Evolutionary conservation across 2,329 filamentous ascomycete species (phyloP), one percentile per base, ranked within the genome.

Genomic region (Paraphaeosphaeria minitans): DNA sequence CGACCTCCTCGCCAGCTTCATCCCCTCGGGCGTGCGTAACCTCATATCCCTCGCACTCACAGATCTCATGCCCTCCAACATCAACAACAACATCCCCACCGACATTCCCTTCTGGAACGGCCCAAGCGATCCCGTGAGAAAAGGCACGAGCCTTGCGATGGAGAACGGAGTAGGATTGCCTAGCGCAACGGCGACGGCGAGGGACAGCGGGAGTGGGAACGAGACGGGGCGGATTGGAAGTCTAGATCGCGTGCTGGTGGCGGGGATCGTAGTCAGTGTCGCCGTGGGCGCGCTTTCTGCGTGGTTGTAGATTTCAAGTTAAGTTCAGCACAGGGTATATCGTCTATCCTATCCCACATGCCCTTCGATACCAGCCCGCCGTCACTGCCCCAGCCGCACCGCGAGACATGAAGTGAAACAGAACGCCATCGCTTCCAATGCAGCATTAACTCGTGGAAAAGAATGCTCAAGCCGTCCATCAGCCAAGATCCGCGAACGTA

Each of bases 311-410:
- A 42, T n/a, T 27, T 27, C 24, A 27, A 27, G 24, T 53, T 29
- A n/a, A 43, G 33, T 53, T 27, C 48, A 54, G 37, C 29, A 16
- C 24, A 55, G 66, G 67, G 67, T 68, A 70, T 71, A 61, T 70
- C 62, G 49, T 69, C 67, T 68, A 66, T 65, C 56, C 47, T 59
- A 54, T 42, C 37, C 33, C 21, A 49, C 24, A 27, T 27, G 50
- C 43, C 45, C 13, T 48, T 46, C 4, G 14, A 19, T n/a, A 4
- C 29, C 22, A 37, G 4, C 13, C 21, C 13, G 29, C 19, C 21
- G n/a, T 16, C n/a, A 5, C 42, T 31, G 16, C 33, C 14, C 43
- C 4, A 8, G 37, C 33, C 14, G 27, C 29, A 39, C 41, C 21
- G 37, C 33, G 13, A 19, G 16, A 41, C 48, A 51, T 39, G 3